Conservation (phyloP, 1,284 basidiomycete genomes). For the Mycosarcoma mackinlayi region DNA sequence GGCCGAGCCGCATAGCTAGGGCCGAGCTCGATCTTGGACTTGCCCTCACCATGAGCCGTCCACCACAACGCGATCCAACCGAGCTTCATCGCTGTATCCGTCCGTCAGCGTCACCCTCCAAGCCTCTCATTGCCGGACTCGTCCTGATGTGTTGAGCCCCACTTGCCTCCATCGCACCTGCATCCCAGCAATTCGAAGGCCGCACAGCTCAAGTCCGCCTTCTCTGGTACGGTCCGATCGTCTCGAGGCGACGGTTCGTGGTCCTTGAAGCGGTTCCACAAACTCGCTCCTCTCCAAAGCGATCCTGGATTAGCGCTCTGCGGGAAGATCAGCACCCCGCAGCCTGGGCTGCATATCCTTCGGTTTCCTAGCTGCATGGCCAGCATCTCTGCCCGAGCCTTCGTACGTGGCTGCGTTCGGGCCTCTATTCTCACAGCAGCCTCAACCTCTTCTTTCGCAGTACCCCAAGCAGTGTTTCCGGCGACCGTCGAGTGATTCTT, state of each 20-base stretch:
- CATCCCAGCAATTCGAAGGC: conserved; percentile 10
- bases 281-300: not conserved
- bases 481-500: not conserved
- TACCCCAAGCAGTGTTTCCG: conserved; percentile 13
- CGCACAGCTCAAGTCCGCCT: conserved; percentile 4
- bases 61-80: not conserved
- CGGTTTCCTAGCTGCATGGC: conserved; percentile 24
- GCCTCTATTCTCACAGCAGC: too few relatives aligned
- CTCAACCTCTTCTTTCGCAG: not conserved
- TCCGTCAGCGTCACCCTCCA: conserved; percentile 1
- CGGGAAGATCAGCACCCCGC: conserved; percentile 15
- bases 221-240: conserved; percentile 14
- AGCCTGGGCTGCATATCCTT: conserved; percentile 15
- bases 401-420: not conserved
- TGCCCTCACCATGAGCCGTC: conserved; percentile 1
- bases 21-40: conserved; percentile 17
- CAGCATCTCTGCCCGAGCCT: conserved; percentile 31
- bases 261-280: not conserved
- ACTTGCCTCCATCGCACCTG: conserved; percentile 19
- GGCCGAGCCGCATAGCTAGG: conserved; percentile 38
- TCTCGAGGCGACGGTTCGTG: not conserved
- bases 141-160: not conserved
- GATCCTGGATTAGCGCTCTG: not conserved
- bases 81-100: not conserved
- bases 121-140: not conserved